phyloP scores from a whole-genome alignment of 2,329 filamentous ascomycete genomes.

The Aspergillus oerlinghausenensis region DNA sequence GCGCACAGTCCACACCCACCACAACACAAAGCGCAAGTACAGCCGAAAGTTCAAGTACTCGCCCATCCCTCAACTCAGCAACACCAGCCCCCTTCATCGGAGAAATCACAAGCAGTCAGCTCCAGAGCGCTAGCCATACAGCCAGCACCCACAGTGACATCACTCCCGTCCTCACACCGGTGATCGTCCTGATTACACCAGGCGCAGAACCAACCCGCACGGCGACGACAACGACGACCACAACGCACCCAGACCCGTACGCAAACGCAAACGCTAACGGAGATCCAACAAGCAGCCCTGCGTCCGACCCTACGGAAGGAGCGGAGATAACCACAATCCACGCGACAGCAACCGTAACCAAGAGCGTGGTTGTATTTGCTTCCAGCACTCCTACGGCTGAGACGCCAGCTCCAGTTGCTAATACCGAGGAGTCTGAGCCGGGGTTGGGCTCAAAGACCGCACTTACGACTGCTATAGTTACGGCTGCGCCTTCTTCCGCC shows the following conservation, averaged over 20 bases:
- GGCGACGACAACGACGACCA: background rate
- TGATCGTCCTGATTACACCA: slow-evolving; percentile 5
- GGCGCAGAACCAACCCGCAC: background rate
- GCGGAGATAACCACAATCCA: background rate
- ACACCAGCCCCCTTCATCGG: background rate
- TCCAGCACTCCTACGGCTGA: background rate
- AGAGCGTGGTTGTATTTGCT: background rate
- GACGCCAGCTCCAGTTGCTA: background rate
- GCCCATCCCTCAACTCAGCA: no score
- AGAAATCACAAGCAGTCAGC: background rate
- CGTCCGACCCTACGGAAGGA: background rate
- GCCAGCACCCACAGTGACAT: background rate
- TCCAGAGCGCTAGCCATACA: background rate
- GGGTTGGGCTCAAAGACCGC: background rate
- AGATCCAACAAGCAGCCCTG: background rate
- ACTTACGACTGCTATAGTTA: background rate
- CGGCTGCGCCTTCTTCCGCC: background rate
- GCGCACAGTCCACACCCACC: background rate
- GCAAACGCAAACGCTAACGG: background rate
- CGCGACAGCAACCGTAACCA: background rate
- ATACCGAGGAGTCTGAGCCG: background rate
- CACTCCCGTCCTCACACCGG: background rate
- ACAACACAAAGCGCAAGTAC: background rate
- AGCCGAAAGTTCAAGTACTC: background rate
- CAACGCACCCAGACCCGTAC: background rate